Conservation (phyloP, 305 asterid genomes). For the Solanum hybrid region DNA sequence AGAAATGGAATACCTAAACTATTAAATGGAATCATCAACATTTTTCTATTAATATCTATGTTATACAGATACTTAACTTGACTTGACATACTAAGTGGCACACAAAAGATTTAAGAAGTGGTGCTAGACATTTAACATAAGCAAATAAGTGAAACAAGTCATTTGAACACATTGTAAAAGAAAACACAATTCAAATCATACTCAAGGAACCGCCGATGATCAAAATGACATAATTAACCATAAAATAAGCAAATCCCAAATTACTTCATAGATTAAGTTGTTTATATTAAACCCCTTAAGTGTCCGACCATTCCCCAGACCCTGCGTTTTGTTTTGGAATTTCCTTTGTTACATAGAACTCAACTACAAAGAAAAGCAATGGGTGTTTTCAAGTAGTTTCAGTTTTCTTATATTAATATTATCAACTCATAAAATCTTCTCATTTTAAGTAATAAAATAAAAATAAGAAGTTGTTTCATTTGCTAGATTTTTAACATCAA, state of each 20-base stretch:
- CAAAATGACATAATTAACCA: background rate
- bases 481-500: background rate
- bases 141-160: background rate
- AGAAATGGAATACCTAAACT: background rate
- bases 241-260: background rate
- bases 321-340: background rate
- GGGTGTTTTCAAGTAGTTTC: background rate
- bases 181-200: background rate
- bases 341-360: background rate
- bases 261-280: background rate
- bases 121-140: background rate
- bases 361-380: background rate
- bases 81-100: background rate
- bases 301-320: background rate
- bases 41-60: background rate
- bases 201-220: background rate
- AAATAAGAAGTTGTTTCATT: background rate
- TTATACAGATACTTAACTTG: background rate
- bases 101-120: background rate
- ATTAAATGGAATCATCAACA: background rate
- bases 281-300: background rate
- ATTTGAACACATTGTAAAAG: background rate
- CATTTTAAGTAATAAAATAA: background rate
- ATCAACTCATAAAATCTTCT: background rate
- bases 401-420: background rate